A percentile compares a stretch with the other conserved stretches of the same genome.
Conservation (phyloP, 2,329 filamentous ascomycete genomes). For the Neodidymelliopsis sp. region DNA sequence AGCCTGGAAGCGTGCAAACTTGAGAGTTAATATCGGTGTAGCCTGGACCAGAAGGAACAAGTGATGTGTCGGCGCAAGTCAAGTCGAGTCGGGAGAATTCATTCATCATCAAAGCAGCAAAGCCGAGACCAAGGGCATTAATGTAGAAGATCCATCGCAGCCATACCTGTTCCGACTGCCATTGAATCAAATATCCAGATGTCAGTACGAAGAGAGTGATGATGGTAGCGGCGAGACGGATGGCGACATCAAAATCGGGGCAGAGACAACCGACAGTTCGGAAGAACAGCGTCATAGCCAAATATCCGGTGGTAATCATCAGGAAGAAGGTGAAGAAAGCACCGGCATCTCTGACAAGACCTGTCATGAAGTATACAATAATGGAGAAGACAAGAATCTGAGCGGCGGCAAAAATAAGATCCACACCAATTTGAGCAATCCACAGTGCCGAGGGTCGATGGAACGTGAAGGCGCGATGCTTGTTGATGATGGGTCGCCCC, state of each 20-base stretch:
- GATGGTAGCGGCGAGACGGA: conserved; percentile 78
- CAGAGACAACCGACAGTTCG: conserved; percentile 68
- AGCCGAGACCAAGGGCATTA: conserved; percentile 78
- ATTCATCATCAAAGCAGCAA: conserved; percentile 83
- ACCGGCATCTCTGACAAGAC: conserved; percentile 54
- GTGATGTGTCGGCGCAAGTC: conserved; percentile 70
- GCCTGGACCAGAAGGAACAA: conserved; percentile 74
- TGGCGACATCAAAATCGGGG: conserved; percentile 84
- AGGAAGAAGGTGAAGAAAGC: conserved; percentile 59
- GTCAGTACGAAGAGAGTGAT: conserved; percentile 85
- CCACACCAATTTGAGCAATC: conserved; percentile 83
- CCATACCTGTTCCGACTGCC: conserved; percentile 77
- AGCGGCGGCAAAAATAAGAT: conserved; percentile 73
- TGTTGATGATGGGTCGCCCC: conserved; percentile 79
- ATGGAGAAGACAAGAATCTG: conserved; percentile 66
- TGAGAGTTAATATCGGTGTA: conserved; percentile 78
- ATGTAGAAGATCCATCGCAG: conserved; percentile 84
- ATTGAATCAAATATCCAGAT: conserved; percentile 84
- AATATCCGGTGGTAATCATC: conserved; percentile 52
- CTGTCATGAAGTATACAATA: conserved; percentile 61
- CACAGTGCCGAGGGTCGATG: conserved; percentile 82
- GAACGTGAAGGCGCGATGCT: conserved; percentile 84
- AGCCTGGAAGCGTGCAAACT: conserved; percentile 81
- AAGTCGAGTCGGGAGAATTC: conserved; percentile 77
- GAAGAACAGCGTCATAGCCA: conserved; percentile 57